Evolutionary conservation across 2,329 filamentous ascomycete genomes (phyloP).

Genomic region (Exserohilum turcica): DNA sequence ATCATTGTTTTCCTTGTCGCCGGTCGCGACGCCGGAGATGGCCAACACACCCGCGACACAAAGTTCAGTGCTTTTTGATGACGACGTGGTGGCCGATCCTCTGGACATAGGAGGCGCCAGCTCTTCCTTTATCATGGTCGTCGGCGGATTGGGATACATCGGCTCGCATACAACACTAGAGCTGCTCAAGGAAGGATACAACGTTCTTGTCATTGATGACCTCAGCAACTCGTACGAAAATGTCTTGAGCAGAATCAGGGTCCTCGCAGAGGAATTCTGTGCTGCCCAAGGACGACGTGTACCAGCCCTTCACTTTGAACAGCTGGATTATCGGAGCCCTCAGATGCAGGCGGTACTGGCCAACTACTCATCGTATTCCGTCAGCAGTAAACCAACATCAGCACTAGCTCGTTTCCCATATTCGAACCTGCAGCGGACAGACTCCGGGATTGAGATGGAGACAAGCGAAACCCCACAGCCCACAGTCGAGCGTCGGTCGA

Average conservation of each 20-base stretch:
- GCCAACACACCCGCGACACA: constrained; percentile 54
- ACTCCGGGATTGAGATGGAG: constrained; percentile 41
- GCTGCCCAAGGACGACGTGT: constrained; percentile 47
- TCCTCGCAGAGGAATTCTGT: constrained; percentile 48
- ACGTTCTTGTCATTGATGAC: constrained; percentile 56
- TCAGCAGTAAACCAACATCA: constrained; percentile 23
- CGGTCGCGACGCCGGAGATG: constrained; percentile 30
- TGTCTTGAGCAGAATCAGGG: constrained; percentile 46
- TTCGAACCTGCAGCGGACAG: constrained; percentile 34
- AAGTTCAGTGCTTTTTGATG: constrained; percentile 54
- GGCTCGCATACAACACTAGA: constrained; percentile 62
- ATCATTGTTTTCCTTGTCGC: constrained; percentile 37
- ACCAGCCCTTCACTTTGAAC: constrained; percentile 54
- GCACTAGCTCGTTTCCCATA: constrained; percentile 32
- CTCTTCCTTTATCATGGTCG: constrained; percentile 56
- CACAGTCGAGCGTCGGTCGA: constrained; percentile 48
- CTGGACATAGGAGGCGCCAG: constrained; percentile 45
- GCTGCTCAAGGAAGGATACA: constrained; percentile 60
- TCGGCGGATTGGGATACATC: constrained; percentile 62
- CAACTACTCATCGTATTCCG: constrained; percentile 46
- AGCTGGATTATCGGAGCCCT: constrained; percentile 55
- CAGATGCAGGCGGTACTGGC: constrained; percentile 52
- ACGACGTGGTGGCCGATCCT: constrained; percentile 52
- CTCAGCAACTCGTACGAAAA: constrained; percentile 53
- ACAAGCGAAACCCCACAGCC: constrained; percentile 29